Conservation (phyloP, 108 stramenopile species). For the Schizochytrium sp. region DNA sequence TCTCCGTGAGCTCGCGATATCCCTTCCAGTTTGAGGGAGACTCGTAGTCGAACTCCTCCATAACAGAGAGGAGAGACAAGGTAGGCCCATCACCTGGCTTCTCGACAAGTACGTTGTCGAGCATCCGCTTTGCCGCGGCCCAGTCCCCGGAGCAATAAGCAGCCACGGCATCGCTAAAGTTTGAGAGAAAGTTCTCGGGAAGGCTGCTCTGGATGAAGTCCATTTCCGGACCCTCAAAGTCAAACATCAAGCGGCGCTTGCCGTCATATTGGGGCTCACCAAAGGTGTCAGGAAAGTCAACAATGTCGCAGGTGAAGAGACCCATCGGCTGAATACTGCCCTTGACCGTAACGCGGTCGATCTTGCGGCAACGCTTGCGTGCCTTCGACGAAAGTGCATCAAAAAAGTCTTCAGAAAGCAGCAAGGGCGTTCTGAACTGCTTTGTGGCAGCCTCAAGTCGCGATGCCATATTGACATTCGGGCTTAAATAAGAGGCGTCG, state of each 20-base stretch:
- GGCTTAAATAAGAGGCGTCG: constrained; percentile 84
- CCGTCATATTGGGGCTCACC: constrained; percentile 65
- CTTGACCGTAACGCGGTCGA: constrained; percentile 86
- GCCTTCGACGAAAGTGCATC: constrained; percentile 58
- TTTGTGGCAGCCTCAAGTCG: constrained; percentile 80
- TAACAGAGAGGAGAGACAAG: background rate
- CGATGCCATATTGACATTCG: constrained; percentile 76
- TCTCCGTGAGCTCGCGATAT: background rate
- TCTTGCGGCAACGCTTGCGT: constrained; percentile 57
- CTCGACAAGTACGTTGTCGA: constrained; percentile 26
- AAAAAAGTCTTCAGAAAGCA: constrained; percentile 77
- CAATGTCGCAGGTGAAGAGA: constrained; percentile 80
- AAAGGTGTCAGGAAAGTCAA: constrained; percentile 53
- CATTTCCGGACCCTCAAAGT: constrained; percentile 64
- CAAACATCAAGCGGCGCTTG: constrained; percentile 59
- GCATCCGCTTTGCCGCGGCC: constrained; percentile 44
- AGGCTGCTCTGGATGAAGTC: constrained; percentile 66
- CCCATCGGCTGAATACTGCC: constrained; percentile 76
- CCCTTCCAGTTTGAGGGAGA: background rate
- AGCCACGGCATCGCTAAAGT: constrained; percentile 58
- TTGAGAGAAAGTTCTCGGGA: constrained; percentile 58
- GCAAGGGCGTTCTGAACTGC: constrained; percentile 63
- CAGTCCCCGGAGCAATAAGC: constrained; percentile 66
- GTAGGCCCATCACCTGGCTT: constrained; percentile 19
- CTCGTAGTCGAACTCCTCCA: background rate